phyloP scores from a whole-genome alignment of 2,329 filamentous ascomycete species.

The Talaromyces sp. region DNA sequence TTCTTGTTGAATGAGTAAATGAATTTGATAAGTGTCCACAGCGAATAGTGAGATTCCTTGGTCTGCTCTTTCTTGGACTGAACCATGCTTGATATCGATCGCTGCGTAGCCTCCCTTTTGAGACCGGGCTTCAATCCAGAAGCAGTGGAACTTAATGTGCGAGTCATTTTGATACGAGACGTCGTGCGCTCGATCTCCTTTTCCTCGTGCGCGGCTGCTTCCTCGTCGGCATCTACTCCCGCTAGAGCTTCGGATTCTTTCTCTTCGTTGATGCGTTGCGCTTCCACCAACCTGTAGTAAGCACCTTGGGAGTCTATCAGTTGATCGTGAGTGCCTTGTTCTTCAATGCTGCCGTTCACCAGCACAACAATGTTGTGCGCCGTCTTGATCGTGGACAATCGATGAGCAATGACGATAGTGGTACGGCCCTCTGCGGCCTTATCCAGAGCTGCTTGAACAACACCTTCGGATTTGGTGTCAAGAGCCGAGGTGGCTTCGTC shows the following conservation, averaged over 20 bases:
- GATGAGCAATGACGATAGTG: constrained; percentile 93
- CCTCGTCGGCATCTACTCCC: constrained; percentile 23
- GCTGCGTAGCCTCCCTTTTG: constrained; percentile 45
- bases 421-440: constrained; percentile 79
- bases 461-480: constrained; percentile 89
- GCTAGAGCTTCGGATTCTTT: constrained; percentile 33
- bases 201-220: constrained; percentile 27
- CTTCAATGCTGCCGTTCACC: constrained; percentile 75
- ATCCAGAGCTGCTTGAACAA: constrained; percentile 89
- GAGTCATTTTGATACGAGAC: constrained; percentile 18
- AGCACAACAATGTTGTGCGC: constrained; percentile 97
- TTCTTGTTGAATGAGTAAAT: constrained; percentile 72
- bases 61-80: constrained; percentile 54
- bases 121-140: constrained; percentile 18
- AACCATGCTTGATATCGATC: constrained; percentile 64
- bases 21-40: constrained; percentile 72
- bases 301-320: constrained; percentile 66
- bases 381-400: constrained; percentile 87
- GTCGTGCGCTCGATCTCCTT: constrained; percentile 31
- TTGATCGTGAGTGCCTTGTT: constrained; percentile 83
- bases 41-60: constrained; percentile 51
- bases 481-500: constrained; percentile 93
- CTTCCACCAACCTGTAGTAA: constrained; percentile 80
- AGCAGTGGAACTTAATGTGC: constrained; percentile 28
- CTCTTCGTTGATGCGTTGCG: constrained; percentile 70